Evolutionary conservation across 1,284 basidiomycete species (phyloP).

Genomic region (Ustilago curta): DNA sequence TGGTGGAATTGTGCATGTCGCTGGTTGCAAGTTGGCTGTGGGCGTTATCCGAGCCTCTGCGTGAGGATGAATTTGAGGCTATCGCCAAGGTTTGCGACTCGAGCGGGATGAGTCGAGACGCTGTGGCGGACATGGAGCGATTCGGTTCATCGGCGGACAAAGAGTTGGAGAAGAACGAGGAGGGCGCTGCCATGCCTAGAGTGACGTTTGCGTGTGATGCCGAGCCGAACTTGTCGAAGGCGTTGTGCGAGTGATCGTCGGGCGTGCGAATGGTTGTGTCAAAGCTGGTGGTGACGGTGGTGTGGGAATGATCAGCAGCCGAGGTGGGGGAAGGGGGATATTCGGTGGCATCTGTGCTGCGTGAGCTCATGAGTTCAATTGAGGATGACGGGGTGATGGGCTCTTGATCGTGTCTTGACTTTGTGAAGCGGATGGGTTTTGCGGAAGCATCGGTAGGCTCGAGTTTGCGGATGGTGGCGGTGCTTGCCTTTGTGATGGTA

Average conservation of each 20-base stretch:
- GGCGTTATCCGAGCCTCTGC: slow-evolving; percentile 23
- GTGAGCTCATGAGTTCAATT: slow-evolving; percentile 16
- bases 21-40: slow-evolving; percentile 9
- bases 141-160: slow-evolving; percentile 18
- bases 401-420: slow-evolving; percentile 18
- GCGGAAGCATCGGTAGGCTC: slow-evolving; percentile 23
- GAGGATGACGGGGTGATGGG: slow-evolving; percentile 34
- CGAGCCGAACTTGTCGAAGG: neutral
- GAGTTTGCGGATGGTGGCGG: slow-evolving; percentile 41
- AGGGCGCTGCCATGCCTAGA: slow-evolving; percentile 15
- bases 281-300: slow-evolving; percentile 28
- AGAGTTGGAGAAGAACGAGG: slow-evolving; percentile 34
- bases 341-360: slow-evolving; percentile 21
- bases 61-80: slow-evolving; percentile 4
- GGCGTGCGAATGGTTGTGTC: slow-evolving; percentile 17
- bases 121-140: slow-evolving; percentile 14
- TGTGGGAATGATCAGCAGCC: slow-evolving; percentile 15
- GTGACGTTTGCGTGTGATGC: neutral
- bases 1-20: slow-evolving; percentile 15
- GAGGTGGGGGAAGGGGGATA: slow-evolving; percentile 18
- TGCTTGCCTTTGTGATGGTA: slow-evolving; percentile 45
- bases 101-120: slow-evolving; percentile 11
- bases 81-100: neutral
- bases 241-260: slow-evolving; percentile 4
- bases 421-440: slow-evolving; percentile 32